Evolutionary conservation across 2,329 filamentous ascomycete species (phyloP), one percentile per base, ranked within the genome.

Genomic region (Fusarium acutatum): DNA sequence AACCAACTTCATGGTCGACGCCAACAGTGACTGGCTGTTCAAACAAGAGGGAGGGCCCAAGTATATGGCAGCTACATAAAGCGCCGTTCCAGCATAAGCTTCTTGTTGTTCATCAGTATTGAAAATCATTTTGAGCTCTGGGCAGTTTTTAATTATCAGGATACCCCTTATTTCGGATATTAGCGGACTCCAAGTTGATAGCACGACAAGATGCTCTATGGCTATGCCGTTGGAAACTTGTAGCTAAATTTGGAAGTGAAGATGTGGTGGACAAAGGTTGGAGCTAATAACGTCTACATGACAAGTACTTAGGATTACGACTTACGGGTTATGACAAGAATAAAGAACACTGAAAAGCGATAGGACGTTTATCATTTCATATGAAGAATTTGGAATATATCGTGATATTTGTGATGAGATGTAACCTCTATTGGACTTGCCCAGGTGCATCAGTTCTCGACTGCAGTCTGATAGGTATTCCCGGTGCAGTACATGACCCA

Each of bases 1-100:
- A 67, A 93, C 91, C 50, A 93, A 94, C 77, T 94, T 93, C 75
- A 93, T 92, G 88, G 88, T 93, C 35, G 92, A 94, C 82, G 90
- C 89, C 5, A 93, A 89, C 75, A 90, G 90, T 69, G 92, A 94
- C 80, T 94, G 92, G 92, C 86, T 94, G n/a, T 91, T 90, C 65
- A 91, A 91, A 77, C 85, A 87, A 63, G 84, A 85, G 30, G 77
- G 75, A 5, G 69, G 65, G 8, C 65, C 70, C 11, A 79, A 80
- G 47, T 81, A 74, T 49, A 76, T 81, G 75, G 67, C 79, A 40
- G 64, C 74, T 34, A 47, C 65, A 59, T 69, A 62, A 71, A 44
- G 28, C 24, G 43, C n/a, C 30, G n/a, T 24, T 52, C 43, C 22
- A 28, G 34, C 20, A 17, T 22, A 38, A n/a, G 46, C 41, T 47